Evolutionary conservation across 2,329 filamentous ascomycete species (phyloP).

Genomic region (Zymoseptoria ardabiliae): DNA sequence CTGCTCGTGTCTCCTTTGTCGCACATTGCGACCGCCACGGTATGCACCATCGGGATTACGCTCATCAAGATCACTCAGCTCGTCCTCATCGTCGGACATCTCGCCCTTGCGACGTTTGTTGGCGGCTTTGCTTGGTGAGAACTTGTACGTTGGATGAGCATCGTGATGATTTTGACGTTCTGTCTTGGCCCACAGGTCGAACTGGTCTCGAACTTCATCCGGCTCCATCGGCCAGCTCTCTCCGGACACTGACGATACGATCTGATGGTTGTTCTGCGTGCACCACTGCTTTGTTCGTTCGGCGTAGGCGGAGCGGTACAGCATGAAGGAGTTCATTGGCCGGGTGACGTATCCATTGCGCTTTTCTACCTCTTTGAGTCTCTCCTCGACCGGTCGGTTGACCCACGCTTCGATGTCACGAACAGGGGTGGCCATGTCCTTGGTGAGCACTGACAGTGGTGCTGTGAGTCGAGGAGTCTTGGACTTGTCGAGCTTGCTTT

Average conservation of each 20-base stretch:
- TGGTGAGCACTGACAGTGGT: constrained; percentile 65
- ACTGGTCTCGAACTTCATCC: constrained; percentile 62
- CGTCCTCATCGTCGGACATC: constrained; percentile 29
- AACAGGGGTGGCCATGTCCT: constrained; percentile 55
- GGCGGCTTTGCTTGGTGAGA: constrained; percentile 68
- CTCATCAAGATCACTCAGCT: constrained; percentile 26
- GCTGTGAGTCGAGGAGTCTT: constrained; percentile 51
- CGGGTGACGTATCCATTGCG: constrained; percentile 75
- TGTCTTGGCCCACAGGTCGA: constrained; percentile 68
- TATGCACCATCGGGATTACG: constrained; percentile 30
- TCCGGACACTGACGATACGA: constrained; percentile 82
- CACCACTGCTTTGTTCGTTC: constrained; percentile 77
- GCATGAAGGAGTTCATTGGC: constrained; percentile 97
- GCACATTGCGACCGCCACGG: constrained; percentile 21
- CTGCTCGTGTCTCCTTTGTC: constrained; percentile 19
- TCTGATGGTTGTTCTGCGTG: constrained; percentile 83
- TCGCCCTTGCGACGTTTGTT: constrained; percentile 44
- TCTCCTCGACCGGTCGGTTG: constrained; percentile 58
- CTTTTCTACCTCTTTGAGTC: constrained; percentile 60
- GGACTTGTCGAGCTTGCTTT: constrained; percentile 37
- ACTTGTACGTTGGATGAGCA: constrained; percentile 89
- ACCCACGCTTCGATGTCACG: constrained; percentile 77
- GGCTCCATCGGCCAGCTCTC: constrained; percentile 79
- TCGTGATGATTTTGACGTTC: constrained; percentile 78
- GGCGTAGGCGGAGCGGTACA: constrained; percentile 90